Evolutionary conservation across 176 grass and related monocot species (phyloP), one percentile per base, ranked within the genome.

Genomic region (Chloris gayana): DNA sequence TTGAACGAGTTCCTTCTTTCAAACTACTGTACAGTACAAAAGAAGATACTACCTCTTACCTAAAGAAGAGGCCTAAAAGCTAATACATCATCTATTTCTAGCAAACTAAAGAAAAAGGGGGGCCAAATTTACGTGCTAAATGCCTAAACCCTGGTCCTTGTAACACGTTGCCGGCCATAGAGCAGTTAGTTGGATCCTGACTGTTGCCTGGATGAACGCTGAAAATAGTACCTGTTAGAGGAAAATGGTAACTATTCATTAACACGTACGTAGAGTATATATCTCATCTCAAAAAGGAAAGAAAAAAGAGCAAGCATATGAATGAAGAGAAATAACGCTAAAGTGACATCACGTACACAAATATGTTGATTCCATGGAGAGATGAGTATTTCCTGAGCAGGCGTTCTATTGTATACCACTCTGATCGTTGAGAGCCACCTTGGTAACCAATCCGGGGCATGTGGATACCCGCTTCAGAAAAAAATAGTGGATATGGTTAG

Each of bases 391-490:
- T 98, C 70, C 77, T 88, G 46, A 98, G 92, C 27, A 98, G 78
- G 62, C 95, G 92, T 83, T 98, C 95, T 25, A 95, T 88, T 34
- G 90, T 91, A 35, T 98, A 98, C 95, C 95, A 98, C 64, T 93
- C 88, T n/a, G 95, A 91, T 45, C 85, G 85, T 73, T 94, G 88
- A 5, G 92, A 89, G 39, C 88, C 92, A 85, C 89, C 86, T 78
- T 87, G 92, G 80, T 94, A 90, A 33, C 88, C 92, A 83, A 98
- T 91, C 71, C 92, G 95, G 63, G 95, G 92, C 95, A 98, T 98
- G 84, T 98, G 95, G 61, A 98, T 79, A 29, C 78, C 83, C 72
- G 90, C 90, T 98, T 91, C 69, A 89, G 18, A 59, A 29, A 76
- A 67, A 50, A 12, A 47, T 84, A 84, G 61, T 44, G 26, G 25